Evolutionary conservation across 345 rosid genomes (phyloP), one percentile per base, ranked within the genome.

Genomic region (Raphanus sativus): DNA sequence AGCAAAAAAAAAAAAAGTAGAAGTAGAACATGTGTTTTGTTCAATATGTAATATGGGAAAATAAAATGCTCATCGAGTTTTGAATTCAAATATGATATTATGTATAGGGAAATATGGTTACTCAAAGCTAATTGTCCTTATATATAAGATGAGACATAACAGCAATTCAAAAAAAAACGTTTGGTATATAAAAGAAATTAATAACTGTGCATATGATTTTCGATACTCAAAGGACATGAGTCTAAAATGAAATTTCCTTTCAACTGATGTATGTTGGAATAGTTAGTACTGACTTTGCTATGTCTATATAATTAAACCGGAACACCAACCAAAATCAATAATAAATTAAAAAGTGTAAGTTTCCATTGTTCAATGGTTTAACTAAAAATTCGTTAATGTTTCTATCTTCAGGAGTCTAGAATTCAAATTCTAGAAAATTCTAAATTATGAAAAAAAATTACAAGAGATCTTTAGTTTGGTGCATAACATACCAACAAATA

Each of bases 281-380:
- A 73, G 75, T 74, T 74, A 79, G 62, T 62, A 79, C 66, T 62
- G 82, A 73, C 78, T 74, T 62, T 69, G 70, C 61, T 8, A 74
- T 62, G 70, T 69, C 74, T 38, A 73, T 11, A 66, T 62, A 79
- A 79, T 68, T 68, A 42, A 66, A 59, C 32, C 33, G 33, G 56
- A 52, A 62, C 78, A 73, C 63, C 65, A 74, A 63, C 75, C 79
- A 74, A 79, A 74, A 75, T 66, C 75, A 74, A 69, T 62, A 70
- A 62, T 74, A 54, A 74, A 69, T 17, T 55, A 69, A 63, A 74
- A 25, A 21, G 21, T 21, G 21, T 21, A 21, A 21, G 21, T 21
- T 21, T 21, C 21, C 21, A 21, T 21, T 21, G 21, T 21, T 21
- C 21, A 21, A 21, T 21, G 21, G 21, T 21, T 21, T 21, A 21